These are phyloP conservation scores for Pinus tabuliformis DNA, from an alignment of 75 land plant genomes.

Conservation along the genomic window DNA sequence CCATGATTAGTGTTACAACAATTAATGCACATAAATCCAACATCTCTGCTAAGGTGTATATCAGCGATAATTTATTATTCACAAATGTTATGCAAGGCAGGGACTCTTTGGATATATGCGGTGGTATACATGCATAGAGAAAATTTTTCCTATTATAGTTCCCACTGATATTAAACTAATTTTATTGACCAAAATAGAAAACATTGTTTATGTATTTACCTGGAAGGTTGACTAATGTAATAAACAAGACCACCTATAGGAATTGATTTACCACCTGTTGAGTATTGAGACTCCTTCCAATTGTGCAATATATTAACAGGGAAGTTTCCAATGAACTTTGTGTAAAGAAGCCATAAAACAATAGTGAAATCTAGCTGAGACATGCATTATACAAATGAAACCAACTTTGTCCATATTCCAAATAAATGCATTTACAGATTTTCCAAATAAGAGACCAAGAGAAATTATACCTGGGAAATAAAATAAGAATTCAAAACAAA, in stretches of 20 bases:
- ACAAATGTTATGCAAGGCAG: not conserved
- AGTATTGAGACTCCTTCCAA: constrained; percentile 79
- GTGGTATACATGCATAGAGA: not conserved
- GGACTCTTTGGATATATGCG: not conserved
- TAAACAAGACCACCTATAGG: constrained; percentile 81
- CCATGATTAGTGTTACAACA: no score
- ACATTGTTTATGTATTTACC: constrained; percentile 17
- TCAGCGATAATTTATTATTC: not conserved
- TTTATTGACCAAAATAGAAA: not conserved
- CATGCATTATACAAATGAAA: not conserved
- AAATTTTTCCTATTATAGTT: not conserved
- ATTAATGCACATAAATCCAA: no score
- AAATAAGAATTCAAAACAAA: constrained; percentile 69
- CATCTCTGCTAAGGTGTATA: constrained; percentile 75
- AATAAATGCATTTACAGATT: not conserved
- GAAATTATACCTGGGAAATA: constrained; percentile 57
- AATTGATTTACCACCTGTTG: constrained; percentile 48
- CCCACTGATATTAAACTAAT: not conserved
- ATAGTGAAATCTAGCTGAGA: not conserved
- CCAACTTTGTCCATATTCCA: not conserved
- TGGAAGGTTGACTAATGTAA: constrained; percentile 71
- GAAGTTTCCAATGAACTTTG: constrained; percentile 62
- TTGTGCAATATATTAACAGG: constrained; percentile 57
- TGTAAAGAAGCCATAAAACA: constrained; percentile 44
- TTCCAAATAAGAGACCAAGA: not conserved